phyloP scores from a whole-genome alignment of 768 basidiomycete species.

The Calocybe cyanea region DNA sequence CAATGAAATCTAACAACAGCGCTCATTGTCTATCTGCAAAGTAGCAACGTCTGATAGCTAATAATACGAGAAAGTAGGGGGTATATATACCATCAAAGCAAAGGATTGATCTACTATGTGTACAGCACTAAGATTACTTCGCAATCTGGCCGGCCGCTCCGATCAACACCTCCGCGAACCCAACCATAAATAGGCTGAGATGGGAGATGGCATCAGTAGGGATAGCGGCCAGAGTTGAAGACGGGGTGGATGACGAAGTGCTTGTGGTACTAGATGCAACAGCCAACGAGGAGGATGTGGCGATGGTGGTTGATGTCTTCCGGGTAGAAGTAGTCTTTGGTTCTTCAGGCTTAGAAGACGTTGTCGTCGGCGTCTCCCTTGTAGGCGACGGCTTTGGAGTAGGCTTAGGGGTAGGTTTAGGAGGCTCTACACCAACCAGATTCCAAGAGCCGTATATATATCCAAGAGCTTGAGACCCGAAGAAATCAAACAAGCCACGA shows the following conservation, averaged over 20 bases:
- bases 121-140: constrained; percentile 1
- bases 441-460: constrained; percentile 45
- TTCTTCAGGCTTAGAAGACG: constrained; percentile 8
- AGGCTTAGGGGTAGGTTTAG: constrained; percentile 15
- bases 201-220: constrained; percentile 16
- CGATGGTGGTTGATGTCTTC: constrained; percentile 1
- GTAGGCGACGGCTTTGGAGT: constrained; percentile 18
- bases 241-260: constrained; percentile 10
- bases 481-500: constrained; percentile 46
- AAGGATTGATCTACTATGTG: too few relatives aligned
- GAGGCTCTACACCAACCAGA: constrained; percentile 21
- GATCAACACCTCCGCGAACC: constrained; percentile 11
- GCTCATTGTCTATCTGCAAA: background rate
- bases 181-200: constrained; percentile 10
- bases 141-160: constrained; percentile 6
- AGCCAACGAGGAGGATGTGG: constrained; percentile 4
- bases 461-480: constrained; percentile 37
- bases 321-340: constrained; percentile 10
- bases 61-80: background rate
- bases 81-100: too few relatives aligned
- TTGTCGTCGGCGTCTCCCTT: constrained; percentile 10
- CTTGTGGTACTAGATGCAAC: constrained; percentile 6
- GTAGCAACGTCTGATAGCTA: background rate
- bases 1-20: background rate
- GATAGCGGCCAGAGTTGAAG: constrained; percentile 3